Base-by-base conservation (phyloP, 352 stramenopile genomes). In the Globisporangium echinulatum region DNA sequence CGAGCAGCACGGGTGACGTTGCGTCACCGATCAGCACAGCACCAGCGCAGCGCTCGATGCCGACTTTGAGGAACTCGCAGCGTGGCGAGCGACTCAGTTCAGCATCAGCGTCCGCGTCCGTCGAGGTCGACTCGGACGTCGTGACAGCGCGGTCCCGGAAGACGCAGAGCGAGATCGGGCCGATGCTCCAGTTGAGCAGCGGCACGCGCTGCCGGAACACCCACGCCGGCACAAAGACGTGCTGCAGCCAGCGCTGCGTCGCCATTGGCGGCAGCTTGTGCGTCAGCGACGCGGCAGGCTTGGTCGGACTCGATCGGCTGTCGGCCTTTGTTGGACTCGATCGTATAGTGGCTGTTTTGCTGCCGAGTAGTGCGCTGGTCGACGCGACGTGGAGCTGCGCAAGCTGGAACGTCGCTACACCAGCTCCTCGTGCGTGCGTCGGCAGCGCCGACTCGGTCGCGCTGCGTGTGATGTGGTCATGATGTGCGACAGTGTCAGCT, bases 181-280 rank as follows among this genome's bases (percentile, higher is more conserved):
- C 78, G 4, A 88, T 49, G 38, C 71, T 72, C 76, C 76, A 90
- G 54, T 90, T 90, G 11, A 88, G 40, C 7, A 82, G 53, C 4
- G 81, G 81, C 14, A 85, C 17, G 2, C 42, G 47, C 3, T 63
- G 67, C 6, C 58, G 54, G 5, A 72, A 50, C 39, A 80, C 46
- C 62, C 57, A 76, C 5, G 63, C 25, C 1, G 74, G 71, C 1
- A 83, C 58, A 17, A 83, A 67, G 37, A 61, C 62, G 56, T 77
- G 62, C 33, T 77, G 51, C 36, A 76, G 52, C 68, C 63, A 77
- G 25, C 55, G 39, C 17, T 73, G 70, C n/a, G 46, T 15, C 19
- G 46, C 4, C 14, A 15, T 7, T 33, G 46, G 5, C n/a, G 14
- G n/a, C 15, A 17, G 19, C 25, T 33, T 33, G 15, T 25, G 46